Conservation (phyloP, 176 grass and related monocot genomes). For the Tillandsia leiboldiana region DNA sequence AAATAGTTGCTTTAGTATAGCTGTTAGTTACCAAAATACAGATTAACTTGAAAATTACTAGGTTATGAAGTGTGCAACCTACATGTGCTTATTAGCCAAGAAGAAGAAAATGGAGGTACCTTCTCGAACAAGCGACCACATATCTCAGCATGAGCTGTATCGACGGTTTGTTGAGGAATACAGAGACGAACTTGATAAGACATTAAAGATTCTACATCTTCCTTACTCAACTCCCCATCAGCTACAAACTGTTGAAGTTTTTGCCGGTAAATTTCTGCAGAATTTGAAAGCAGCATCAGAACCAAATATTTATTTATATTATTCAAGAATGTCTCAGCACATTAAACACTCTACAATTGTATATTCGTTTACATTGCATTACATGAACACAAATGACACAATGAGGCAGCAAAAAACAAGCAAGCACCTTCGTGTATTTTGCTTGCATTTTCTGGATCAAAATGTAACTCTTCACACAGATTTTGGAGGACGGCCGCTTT, state of each 20-base stretch:
- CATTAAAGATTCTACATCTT: constrained; percentile 65
- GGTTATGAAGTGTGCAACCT: no score
- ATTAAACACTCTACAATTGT: no score
- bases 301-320: background rate
- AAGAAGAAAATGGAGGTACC: constrained; percentile 26
- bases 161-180: constrained; percentile 78
- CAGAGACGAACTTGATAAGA: constrained; percentile 86
- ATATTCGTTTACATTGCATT: no score
- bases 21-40: no score
- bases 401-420: constrained; percentile 12
- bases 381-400: no score
- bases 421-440: constrained; percentile 91
- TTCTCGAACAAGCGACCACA: constrained; percentile 88
- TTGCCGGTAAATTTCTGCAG: constrained; percentile 92
- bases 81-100: no score
- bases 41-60: no score
- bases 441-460: constrained; percentile 82
- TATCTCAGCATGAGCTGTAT: constrained; percentile 66
- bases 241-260: constrained; percentile 93
- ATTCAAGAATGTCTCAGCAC: no score
- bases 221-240: constrained; percentile 76
- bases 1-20: no score
- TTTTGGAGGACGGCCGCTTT: constrained; percentile 93
- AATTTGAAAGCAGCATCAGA: constrained; percentile 21
- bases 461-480: constrained; percentile 81